phyloP scores from a whole-genome alignment of 768 basidiomycete species.

The Sarcodon sp. region DNA sequence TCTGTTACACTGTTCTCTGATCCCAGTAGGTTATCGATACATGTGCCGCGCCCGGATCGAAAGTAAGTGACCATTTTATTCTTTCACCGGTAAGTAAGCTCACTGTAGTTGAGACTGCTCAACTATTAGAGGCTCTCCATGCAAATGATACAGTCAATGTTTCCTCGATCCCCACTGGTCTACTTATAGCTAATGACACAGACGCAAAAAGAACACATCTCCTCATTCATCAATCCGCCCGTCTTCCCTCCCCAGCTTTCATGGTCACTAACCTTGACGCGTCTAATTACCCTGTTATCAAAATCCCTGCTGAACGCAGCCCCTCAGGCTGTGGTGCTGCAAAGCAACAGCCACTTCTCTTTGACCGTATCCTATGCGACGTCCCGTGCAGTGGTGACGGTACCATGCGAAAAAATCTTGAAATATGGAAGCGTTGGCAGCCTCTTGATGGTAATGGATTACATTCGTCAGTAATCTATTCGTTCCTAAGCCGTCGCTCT shows the following conservation, averaged over 20 bases:
- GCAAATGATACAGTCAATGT: slow-evolving; percentile 54
- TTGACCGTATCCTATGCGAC: slow-evolving; percentile 91
- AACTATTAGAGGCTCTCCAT: slow-evolving; percentile 92
- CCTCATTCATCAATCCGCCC: slow-evolving; percentile 93
- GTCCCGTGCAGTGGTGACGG: slow-evolving; percentile 98
- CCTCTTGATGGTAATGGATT: slow-evolving; percentile 83
- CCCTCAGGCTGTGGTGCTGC: slow-evolving; percentile 19
- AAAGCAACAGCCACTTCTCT: slow-evolving; percentile 44
- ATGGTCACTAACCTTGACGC: slow-evolving; percentile 97
- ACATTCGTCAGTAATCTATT: slow-evolving; percentile 48
- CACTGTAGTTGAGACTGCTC: slow-evolving; percentile 54
- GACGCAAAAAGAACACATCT: slow-evolving; percentile 92
- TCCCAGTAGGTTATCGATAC: slow-evolving; percentile 71
- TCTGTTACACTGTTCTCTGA: not conserved
- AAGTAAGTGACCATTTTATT: slow-evolving; percentile 29
- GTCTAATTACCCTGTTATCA: slow-evolving; percentile 66
- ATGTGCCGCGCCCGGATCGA: slow-evolving; percentile 98
- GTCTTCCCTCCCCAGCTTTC: slow-evolving; percentile 82
- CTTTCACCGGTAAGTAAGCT: slow-evolving; percentile 1
- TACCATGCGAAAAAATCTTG: slow-evolving; percentile 86
- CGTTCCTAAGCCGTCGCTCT: not conserved
- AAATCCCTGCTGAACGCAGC: slow-evolving; percentile 21
- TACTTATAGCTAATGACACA: slow-evolving; percentile 91
- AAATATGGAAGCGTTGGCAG: slow-evolving; percentile 91
- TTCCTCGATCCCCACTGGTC: slow-evolving; percentile 64